Base-by-base conservation (phyloP, 495 filamentous ascomycete genomes). In the Penicillium paradoxum region DNA sequence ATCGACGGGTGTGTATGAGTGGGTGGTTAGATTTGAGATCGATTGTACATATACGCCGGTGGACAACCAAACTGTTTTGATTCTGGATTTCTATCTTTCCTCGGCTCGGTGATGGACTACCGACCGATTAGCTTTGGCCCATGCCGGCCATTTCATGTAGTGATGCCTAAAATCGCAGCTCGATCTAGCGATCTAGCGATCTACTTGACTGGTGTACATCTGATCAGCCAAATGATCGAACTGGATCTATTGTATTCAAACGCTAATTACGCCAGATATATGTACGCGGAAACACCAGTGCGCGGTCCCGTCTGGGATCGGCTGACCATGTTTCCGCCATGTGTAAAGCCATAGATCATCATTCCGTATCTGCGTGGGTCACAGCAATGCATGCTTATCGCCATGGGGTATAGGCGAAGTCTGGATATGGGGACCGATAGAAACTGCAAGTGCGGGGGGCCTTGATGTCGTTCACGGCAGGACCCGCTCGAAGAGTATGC, bases 401-500 rank as follows among this genome's bases (percentile, higher is more conserved):
- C 34, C 40, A 30, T 37, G 17, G 37, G 36, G 48, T 33, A 51
- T 42, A 17, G 34, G 50, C 40, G 34, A 19, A n/a, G 19, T 39
- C 25, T 15, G 18, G 9, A 45, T 21, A 19, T 17, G 11, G 43
- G 27, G 33, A 22, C 42, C 25, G 42, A 45, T 45, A 17, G 21
- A 37, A 29, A 38, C 21, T 38, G 32, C 36, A 39, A 30, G 17
- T 44, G n/a, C 22, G 29, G 42, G n/a, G 22, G 25, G 21, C 19
- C 53, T 41, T n/a, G 27, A 14, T 37, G 43, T 51, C 36, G 38
- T 57, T 49, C 60, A 72, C 60, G 56, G 56, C 62, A 88, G 63
- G 14, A 97, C 92, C 43, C 82, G 73, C 45, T 98, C 90, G 64
- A 86, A 98, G 4, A 71, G 58, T 54, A 84, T 71, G 13, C 82